Conservation (phyloP, 345 rosid species). For the Pelargonium nanum region DNA sequence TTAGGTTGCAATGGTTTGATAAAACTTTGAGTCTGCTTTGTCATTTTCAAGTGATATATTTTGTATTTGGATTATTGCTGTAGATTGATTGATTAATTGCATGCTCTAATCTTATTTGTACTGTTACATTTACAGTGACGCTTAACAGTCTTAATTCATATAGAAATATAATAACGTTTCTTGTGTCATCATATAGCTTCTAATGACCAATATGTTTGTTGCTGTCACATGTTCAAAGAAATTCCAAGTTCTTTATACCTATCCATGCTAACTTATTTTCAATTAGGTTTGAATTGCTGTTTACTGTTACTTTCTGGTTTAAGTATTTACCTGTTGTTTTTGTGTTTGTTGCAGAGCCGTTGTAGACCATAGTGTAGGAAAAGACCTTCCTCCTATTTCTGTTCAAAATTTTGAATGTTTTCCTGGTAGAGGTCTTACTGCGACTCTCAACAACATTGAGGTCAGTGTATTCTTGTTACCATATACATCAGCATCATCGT, state of each 20-base stretch:
- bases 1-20: background rate
- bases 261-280: background rate
- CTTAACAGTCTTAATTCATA: too few species aligned
- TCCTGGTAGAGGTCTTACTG: constrained; percentile 92
- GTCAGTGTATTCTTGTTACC: constrained; percentile 22
- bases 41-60: background rate
- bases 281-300: background rate
- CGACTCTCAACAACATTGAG: constrained; percentile 66
- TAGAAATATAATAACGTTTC: too few species aligned
- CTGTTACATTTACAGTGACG: too few species aligned
- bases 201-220: background rate
- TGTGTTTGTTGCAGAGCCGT: constrained; percentile 62
- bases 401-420: constrained; percentile 81
- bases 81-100: background rate
- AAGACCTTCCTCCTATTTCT: constrained; percentile 79
- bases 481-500: background rate
- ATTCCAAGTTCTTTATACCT: background rate
- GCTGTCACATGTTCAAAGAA: too few species aligned
- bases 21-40: background rate
- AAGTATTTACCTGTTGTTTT: background rate
- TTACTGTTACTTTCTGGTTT: constrained; percentile 1
- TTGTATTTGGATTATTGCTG: background rate
- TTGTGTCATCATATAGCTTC: background rate
- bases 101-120: background rate
- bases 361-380: constrained; percentile 83